Evolutionary conservation across 2,329 filamentous ascomycete genomes (phyloP).

Genomic region (Ramichloridium luteum): DNA sequence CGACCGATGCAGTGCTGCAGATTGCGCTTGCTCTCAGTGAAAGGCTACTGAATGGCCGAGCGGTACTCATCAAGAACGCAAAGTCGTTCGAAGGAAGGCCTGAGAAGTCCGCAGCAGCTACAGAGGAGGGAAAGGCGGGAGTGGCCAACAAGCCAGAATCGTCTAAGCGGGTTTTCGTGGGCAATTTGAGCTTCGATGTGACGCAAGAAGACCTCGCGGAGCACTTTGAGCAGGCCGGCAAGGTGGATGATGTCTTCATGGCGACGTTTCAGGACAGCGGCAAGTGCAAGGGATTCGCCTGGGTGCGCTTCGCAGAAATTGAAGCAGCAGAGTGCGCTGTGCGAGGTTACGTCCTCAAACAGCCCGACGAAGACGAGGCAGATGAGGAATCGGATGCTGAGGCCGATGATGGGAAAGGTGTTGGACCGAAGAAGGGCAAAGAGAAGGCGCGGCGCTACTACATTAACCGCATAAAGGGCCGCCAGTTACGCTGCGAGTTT

Average conservation of each 20-base stretch:
- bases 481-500: conserved; percentile 76
- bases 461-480: conserved; percentile 71
- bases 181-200: conserved; percentile 38
- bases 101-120: conserved; percentile 32
- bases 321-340: conserved; percentile 65
- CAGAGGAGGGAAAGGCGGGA: conserved; percentile 28
- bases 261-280: conserved; percentile 94
- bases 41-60: conserved; percentile 60
- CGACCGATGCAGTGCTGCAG: conserved; percentile 52
- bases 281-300: conserved; percentile 96
- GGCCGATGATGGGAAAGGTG: conserved; percentile 24
- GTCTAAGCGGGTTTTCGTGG: conserved; percentile 75
- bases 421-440: conserved; percentile 29
- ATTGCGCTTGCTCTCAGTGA: conserved; percentile 82
- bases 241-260: conserved; percentile 70
- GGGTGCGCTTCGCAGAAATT: conserved; percentile 79
- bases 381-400: conserved; percentile 41
- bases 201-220: conserved; percentile 65
- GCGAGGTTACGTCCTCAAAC: conserved; percentile 62
- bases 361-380: conserved; percentile 33
- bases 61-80: conserved; percentile 84
- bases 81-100: conserved; percentile 86
- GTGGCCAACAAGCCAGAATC: conserved; percentile 44
- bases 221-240: conserved; percentile 77
- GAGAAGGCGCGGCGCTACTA: conserved; percentile 53